Base-by-base conservation (phyloP, 148 eudicot species). In the Simmondsia chinensis region DNA sequence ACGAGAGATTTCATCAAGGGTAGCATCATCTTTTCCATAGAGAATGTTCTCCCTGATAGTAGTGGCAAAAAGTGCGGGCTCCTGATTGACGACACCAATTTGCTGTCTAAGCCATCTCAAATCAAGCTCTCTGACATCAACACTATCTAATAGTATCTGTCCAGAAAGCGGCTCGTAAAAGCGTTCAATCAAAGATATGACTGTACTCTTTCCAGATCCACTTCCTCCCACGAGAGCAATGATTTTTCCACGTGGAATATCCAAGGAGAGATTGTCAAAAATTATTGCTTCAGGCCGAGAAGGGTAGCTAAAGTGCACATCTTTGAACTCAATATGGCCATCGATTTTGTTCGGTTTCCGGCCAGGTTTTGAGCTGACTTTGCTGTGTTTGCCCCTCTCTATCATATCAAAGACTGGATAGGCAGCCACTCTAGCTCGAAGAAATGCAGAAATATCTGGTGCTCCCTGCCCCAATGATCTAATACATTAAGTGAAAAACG, bases 381-480 rank as follows among this genome's bases (percentile, higher is more conserved):
- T n/a, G n/a, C n/a, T n/a, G n/a, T n/a, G n/a, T n/a, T n/a, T n/a
- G n/a, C n/a, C n/a, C n/a, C n/a, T n/a, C n/a, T n/a, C n/a, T n/a
- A n/a, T 72, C 77, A 82, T 67, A 59, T 56, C 58, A 10, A 65
- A 31, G 34, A 82, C 75, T 31, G 61, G 78, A 20, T 66, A 43
- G 18, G 68, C 77, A 33, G 86, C 93, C 16, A 69, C 80, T 7
- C 54, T 59, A 3, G 77, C 93, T 70, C 75, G 78, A 21, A 75
- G 72, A 44, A 82, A 69, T 49, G 82, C 66, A 43, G 86, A 82
- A 20, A 82, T 70, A 36, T 57, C 75, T 36, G 93, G 86, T 28
- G 77, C 75, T 42, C 86, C 86, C 59, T 78, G 93, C 46, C 93
- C 93, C 15, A 82, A n/a, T n/a, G n/a, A n/a, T n/a, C n/a, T n/a